phyloP scores from a whole-genome alignment of 2,329 filamentous ascomycete species.

The Magnaporthiopsis rhizophila region DNA sequence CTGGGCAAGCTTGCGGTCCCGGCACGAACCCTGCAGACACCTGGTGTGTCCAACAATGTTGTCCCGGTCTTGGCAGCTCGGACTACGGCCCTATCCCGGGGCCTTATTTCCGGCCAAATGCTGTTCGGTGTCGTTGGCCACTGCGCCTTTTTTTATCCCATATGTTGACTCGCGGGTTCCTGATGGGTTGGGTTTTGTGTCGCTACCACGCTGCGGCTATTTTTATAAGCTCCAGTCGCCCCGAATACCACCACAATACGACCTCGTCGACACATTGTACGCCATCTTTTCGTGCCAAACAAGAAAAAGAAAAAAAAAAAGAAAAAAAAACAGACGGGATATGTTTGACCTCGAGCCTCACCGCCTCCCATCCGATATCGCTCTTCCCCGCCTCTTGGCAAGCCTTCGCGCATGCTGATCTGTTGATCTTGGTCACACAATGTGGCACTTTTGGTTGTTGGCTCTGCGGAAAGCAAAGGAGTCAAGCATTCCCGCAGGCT shows the following conservation, averaged over 20 bases:
- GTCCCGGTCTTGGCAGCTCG: neutral
- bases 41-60: neutral
- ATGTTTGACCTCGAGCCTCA: too few relatives aligned
- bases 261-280: too few relatives aligned
- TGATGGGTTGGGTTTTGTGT: too few relatives aligned
- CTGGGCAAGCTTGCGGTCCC: neutral
- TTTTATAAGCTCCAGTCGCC: too few relatives aligned
- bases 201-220: too few relatives aligned
- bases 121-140: neutral
- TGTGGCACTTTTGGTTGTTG: neutral
- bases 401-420: neutral
- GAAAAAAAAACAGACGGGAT: too few relatives aligned
- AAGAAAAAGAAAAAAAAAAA: too few relatives aligned
- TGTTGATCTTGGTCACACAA: neutral
- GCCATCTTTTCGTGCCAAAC: too few relatives aligned
- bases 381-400: neutral
- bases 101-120: neutral
- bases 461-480: neutral
- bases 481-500: too few relatives aligned
- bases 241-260: too few relatives aligned
- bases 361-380: neutral
- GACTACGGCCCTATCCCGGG: neutral
- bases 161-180: neutral
- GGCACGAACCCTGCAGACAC: neutral
- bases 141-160: too few relatives aligned